These are phyloP conservation scores for Mycena albidolilacea DNA, from an alignment of 768 basidiomycete genomes.

Conservation along the genomic window DNA sequence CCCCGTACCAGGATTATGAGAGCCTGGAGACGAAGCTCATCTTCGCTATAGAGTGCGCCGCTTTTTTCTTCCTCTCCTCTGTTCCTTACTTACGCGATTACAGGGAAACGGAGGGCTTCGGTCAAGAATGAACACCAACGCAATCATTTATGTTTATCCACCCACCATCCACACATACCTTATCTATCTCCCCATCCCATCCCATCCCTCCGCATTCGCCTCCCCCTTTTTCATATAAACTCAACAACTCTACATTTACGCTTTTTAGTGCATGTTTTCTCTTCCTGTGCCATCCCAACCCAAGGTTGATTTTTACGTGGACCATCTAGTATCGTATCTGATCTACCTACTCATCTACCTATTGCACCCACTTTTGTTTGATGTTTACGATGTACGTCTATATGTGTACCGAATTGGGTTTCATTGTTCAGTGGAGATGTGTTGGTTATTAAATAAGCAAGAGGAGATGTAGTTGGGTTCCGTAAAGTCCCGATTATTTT, in stretches of 20 bases:
- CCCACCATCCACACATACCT: neutral
- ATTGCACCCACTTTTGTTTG: conserved; percentile 13
- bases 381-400: conserved; percentile 24
- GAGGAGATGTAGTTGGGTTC: too few relatives aligned
- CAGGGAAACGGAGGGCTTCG: conserved; percentile 86
- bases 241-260: neutral
- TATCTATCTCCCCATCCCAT: neutral
- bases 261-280: conserved; percentile 18
- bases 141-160: conserved; percentile 22
- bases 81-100: neutral
- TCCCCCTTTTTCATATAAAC: neutral
- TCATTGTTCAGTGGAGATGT: too few relatives aligned
- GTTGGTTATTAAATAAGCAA: too few relatives aligned
- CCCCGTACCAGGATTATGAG: conserved; percentile 91
- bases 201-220: neutral
- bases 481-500: neutral
- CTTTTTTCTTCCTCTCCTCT: conserved; percentile 7
- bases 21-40: conserved; percentile 89
- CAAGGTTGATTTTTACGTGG: neutral
- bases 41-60: conserved; percentile 84
- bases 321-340: conserved; percentile 13
- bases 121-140: conserved; percentile 63
- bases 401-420: neutral
- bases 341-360: conserved; percentile 9
- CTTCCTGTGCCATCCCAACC: neutral